These are phyloP conservation scores for Alloascoidea hylecoeti DNA, from an alignment of 805 yeast species.

Conservation along the genomic window DNA sequence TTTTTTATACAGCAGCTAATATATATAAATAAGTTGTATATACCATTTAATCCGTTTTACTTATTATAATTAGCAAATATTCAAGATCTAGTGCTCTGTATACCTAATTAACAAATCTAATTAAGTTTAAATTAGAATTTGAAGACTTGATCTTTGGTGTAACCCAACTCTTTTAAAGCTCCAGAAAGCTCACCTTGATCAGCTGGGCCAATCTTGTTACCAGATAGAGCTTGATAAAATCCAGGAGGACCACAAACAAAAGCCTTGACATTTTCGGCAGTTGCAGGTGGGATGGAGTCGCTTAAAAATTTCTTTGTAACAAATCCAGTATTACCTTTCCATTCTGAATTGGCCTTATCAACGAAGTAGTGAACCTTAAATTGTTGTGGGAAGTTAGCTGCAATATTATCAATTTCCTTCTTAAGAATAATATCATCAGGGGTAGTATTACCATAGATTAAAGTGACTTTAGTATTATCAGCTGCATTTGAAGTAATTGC, in stretches of 20 bases:
- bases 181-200: conserved; percentile 96
- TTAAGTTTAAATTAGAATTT: conserved; percentile 68
- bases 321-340: conserved; percentile 56
- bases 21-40: too few relatives aligned
- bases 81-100: too few relatives aligned
- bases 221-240: conserved; percentile 77
- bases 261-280: conserved; percentile 50
- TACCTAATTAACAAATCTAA: too few relatives aligned
- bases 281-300: conserved; percentile 47
- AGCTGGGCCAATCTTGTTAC: conserved; percentile 67
- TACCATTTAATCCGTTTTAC: too few relatives aligned
- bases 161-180: conserved; percentile 78
- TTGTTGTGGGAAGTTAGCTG: conserved; percentile 59
- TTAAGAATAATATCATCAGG: conserved; percentile 72
- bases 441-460: conserved; percentile 70
- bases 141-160: conserved; percentile 73
- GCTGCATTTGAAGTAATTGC: conserved; percentile 64
- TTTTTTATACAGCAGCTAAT: too few relatives aligned
- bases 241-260: conserved; percentile 96
- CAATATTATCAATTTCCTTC: conserved; percentile 60
- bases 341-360: conserved; percentile 37
- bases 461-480: conserved; percentile 80
- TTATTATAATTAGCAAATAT: too few relatives aligned
- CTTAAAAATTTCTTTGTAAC: conserved; percentile 63
- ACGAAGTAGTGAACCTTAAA: conserved; percentile 68